phyloP scores from a whole-genome alignment of 1,139 yeast genomes.

The Lizanozyma gosingica region DNA sequence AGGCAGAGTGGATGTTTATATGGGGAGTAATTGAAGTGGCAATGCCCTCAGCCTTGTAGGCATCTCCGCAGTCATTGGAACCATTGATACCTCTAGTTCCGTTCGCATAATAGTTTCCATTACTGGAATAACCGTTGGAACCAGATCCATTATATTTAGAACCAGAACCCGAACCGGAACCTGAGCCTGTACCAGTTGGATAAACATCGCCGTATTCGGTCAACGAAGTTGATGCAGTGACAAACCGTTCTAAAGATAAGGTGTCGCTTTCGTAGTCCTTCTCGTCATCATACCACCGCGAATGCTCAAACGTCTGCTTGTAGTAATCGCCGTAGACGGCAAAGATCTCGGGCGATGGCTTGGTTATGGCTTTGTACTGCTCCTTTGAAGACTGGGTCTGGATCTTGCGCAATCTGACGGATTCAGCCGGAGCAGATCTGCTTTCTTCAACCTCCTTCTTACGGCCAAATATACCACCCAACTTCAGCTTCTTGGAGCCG shows the following conservation, averaged over 20 bases:
- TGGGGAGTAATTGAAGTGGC: not conserved
- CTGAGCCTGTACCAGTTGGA: not conserved
- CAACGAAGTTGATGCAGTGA: slow-evolving; percentile 28
- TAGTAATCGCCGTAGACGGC: slow-evolving; percentile 17
- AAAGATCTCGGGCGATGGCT: slow-evolving; percentile 16
- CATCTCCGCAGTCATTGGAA: not conserved
- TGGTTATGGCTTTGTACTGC: slow-evolving; percentile 17
- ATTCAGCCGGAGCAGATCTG: slow-evolving; percentile 10
- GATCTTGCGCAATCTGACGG: slow-evolving; percentile 21
- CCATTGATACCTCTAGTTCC: too few relatives aligned
- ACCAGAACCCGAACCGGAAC: slow-evolving; percentile 3
- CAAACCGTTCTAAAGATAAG: slow-evolving; percentile 25
- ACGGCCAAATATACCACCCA: slow-evolving; percentile 4
- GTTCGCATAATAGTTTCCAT: too few relatives aligned
- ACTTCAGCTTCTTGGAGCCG: slow-evolving; percentile 4
- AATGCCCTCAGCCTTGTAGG: not conserved
- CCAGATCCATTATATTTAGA: slow-evolving; percentile 6
- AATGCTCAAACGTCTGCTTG: slow-evolving; percentile 17
- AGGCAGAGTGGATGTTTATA: slow-evolving; percentile 3
- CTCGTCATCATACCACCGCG: slow-evolving; percentile 7
- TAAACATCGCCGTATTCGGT: slow-evolving; percentile 9
- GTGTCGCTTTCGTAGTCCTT: slow-evolving; percentile 15
- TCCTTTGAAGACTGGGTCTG: slow-evolving; percentile 23
- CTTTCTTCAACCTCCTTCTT: slow-evolving; percentile 9
- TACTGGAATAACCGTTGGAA: slow-evolving; percentile 1